These are phyloP conservation scores for Fraxinus baroniana DNA, from an alignment of 305 asterid genomes.

Conservation along the genomic window DNA sequence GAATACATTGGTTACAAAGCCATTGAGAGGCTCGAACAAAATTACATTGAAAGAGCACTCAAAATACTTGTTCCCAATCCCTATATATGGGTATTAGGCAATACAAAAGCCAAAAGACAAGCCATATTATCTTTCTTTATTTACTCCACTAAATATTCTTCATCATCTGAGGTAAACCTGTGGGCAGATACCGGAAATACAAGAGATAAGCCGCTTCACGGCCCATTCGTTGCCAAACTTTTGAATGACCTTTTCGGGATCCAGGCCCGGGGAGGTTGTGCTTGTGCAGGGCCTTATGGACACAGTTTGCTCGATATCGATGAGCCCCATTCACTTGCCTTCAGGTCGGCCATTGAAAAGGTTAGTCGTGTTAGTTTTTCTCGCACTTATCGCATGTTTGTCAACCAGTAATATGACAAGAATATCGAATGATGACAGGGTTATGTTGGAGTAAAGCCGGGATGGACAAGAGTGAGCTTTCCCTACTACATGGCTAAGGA, in stretches of 20 bases:
- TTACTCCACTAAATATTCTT: constrained; percentile 24
- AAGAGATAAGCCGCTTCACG: constrained; percentile 48
- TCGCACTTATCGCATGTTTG: background rate
- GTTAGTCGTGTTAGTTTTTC: constrained; percentile 25
- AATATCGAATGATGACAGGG: constrained; percentile 33
- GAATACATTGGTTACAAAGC: constrained; percentile 50
- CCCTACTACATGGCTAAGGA: constrained; percentile 69
- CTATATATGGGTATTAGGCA: constrained; percentile 45
- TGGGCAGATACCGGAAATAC: constrained; percentile 28
- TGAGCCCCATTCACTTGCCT: constrained; percentile 32
- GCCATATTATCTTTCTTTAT: constrained; percentile 52
- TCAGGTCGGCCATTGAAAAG: constrained; percentile 41
- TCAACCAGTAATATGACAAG: background rate
- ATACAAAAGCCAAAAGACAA: constrained; percentile 39
- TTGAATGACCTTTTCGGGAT: constrained; percentile 68
- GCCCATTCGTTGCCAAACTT: constrained; percentile 61
- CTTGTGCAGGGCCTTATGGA: constrained; percentile 75
- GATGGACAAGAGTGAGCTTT: constrained; percentile 80
- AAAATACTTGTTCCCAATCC: constrained; percentile 42
- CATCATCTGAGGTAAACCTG: constrained; percentile 17
- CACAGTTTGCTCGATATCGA: constrained; percentile 50
- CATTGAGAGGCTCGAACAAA: constrained; percentile 40
- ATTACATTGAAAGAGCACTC: constrained; percentile 39
- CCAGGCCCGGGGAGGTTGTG: constrained; percentile 76
- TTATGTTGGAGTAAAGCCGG: constrained; percentile 59